Evolutionary conservation across 805 yeast species (phyloP).

Genomic region (Hanseniaspora lindneri): DNA sequence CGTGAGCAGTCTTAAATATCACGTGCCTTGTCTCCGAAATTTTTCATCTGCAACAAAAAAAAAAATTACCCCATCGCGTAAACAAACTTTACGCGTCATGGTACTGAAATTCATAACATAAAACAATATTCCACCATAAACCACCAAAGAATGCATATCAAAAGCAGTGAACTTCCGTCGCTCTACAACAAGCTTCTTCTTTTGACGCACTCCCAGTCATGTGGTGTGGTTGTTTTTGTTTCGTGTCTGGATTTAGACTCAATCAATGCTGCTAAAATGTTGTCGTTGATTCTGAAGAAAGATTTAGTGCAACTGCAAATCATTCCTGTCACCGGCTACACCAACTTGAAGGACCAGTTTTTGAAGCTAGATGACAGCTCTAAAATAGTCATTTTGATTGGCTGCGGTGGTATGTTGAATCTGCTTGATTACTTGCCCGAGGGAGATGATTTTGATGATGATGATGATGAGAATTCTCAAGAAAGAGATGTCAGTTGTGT

Average conservation of each 20-base stretch:
- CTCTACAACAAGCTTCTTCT: constrained; percentile 9
- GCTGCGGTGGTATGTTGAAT: constrained; percentile 91
- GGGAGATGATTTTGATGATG: constrained; percentile 45
- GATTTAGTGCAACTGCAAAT: constrained; percentile 79
- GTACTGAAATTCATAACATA: too few relatives aligned
- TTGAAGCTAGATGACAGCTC: constrained; percentile 58
- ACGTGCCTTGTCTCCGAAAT: too few relatives aligned
- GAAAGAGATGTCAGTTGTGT: constrained; percentile 23
- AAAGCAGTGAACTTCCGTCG: constrained; percentile 6
- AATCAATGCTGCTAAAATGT: constrained; percentile 71
- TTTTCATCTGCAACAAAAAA: too few relatives aligned
- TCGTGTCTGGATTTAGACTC: constrained; percentile 89
- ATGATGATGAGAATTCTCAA: constrained; percentile 31
- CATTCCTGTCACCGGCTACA: constrained; percentile 85
- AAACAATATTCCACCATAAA: too few relatives aligned
- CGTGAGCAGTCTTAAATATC: too few relatives aligned
- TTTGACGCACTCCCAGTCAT: constrained; percentile 31
- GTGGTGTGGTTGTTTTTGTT: constrained; percentile 75
- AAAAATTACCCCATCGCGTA: too few relatives aligned
- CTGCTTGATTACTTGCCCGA: constrained; percentile 55
- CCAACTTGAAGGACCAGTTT: constrained; percentile 59
- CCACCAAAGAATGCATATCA: constrained; percentile 13
- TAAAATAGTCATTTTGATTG: constrained; percentile 63
- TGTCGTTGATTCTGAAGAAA: constrained; percentile 58
- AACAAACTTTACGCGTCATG: too few relatives aligned